Evolutionary conservation across 345 rosid species (phyloP).

Genomic region (Eucalyptus virginea): DNA sequence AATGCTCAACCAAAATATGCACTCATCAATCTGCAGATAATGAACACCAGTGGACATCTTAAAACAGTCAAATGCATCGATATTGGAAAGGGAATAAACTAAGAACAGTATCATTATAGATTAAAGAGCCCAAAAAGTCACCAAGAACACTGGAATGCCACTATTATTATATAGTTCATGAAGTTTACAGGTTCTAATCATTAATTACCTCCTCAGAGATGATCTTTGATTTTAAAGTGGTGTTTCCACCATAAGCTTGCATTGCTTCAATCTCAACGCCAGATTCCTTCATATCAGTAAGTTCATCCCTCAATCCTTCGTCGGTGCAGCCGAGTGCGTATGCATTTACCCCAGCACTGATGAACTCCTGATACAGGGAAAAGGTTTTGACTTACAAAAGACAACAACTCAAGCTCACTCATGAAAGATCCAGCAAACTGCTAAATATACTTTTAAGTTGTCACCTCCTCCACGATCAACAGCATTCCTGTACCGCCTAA

Average conservation of each 20-base stretch:
- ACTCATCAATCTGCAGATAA: slow-evolving; percentile 58
- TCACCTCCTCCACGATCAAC: slow-evolving; percentile 91
- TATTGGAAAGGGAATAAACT: neutral
- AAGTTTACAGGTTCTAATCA: neutral
- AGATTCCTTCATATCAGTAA: slow-evolving; percentile 51
- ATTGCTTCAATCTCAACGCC: slow-evolving; percentile 49
- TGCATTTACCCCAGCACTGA: slow-evolving; percentile 80
- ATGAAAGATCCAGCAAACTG: neutral
- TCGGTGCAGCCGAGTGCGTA: slow-evolving; percentile 82
- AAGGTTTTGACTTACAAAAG: neutral
- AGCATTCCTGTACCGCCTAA: slow-evolving; percentile 71
- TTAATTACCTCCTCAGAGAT: slow-evolving; percentile 43
- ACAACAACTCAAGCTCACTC: neutral
- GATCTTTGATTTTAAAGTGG: slow-evolving; percentile 57
- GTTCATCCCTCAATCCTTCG: slow-evolving; percentile 69
- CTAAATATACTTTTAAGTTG: slow-evolving; percentile 68
- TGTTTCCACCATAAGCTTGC: slow-evolving; percentile 55
- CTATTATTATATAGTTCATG: neutral
- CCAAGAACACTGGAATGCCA: neutral
- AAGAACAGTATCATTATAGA: neutral
- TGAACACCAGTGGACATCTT: neutral
- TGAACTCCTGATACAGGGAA: slow-evolving; percentile 53
- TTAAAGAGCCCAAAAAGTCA: neutral
- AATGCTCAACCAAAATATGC: slow-evolving; percentile 87
- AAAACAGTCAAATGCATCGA: neutral